Evolutionary conservation across 2,329 filamentous ascomycete species (phyloP).

Genomic region (Pseudocercospora cruenta): DNA sequence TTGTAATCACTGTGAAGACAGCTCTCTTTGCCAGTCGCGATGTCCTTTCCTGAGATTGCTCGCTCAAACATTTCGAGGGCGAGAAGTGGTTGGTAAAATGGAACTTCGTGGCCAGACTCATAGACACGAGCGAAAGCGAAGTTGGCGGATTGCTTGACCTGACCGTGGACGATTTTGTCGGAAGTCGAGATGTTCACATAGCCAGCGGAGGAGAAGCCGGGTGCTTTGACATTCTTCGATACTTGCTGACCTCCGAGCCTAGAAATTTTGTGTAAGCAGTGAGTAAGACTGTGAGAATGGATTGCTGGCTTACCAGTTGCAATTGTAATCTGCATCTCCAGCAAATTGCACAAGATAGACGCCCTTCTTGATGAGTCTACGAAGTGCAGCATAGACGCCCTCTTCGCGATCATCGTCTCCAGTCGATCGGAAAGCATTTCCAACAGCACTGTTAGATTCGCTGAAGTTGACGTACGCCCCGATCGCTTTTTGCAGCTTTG

Average conservation of each 20-base stretch:
- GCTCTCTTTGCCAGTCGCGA: slow-evolving; percentile 51
- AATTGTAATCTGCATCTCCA: slow-evolving; percentile 55
- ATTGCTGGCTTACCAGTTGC: slow-evolving; percentile 45
- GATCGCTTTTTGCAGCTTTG: slow-evolving; percentile 59
- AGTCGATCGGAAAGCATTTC: slow-evolving; percentile 50
- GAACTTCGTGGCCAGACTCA: slow-evolving; percentile 54
- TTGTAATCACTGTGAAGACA: slow-evolving; percentile 21
- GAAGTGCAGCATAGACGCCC: slow-evolving; percentile 47
- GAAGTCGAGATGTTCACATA: slow-evolving; percentile 52
- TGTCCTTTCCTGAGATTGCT: slow-evolving; percentile 50
- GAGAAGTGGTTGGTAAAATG: slow-evolving; percentile 56
- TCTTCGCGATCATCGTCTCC: slow-evolving; percentile 55
- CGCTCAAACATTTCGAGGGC: slow-evolving; percentile 55
- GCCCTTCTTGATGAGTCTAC: slow-evolving; percentile 44
- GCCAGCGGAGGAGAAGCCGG: slow-evolving; percentile 50
- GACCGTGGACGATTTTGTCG: slow-evolving; percentile 53
- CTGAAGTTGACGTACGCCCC: slow-evolving; percentile 65
- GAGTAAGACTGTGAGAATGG: background rate
- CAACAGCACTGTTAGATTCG: slow-evolving; percentile 47
- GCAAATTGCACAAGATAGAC: slow-evolving; percentile 50
- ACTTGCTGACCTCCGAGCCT: slow-evolving; percentile 44
- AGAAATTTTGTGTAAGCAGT: background rate
- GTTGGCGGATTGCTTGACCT: slow-evolving; percentile 55
- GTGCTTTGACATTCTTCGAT: slow-evolving; percentile 44
- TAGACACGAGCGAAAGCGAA: slow-evolving; percentile 57